A percentile compares a stretch with the other conserved stretches of the same genome.
Conservation (phyloP, 352 stramenopile genomes). For the Achlya hypogyna region DNA sequence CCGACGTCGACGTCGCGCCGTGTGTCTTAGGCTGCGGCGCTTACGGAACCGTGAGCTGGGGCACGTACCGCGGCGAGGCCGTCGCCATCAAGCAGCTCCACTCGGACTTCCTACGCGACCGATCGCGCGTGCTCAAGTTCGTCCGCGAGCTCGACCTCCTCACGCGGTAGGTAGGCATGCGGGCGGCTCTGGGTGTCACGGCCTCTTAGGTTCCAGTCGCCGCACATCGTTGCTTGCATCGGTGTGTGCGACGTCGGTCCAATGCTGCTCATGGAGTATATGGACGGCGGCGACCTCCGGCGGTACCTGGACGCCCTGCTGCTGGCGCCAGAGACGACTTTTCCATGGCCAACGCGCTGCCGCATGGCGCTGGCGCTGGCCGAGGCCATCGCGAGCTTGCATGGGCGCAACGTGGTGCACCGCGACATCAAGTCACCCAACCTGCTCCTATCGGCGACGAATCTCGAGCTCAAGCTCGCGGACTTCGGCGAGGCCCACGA, state of each 20-base stretch:
- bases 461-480: background rate
- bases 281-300: constrained; percentile 11
- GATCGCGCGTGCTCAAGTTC: background rate
- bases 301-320: background rate
- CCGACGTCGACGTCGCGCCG: background rate
- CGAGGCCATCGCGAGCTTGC: background rate
- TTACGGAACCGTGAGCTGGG: background rate
- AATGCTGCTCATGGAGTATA: constrained; percentile 10
- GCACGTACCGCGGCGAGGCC: background rate
- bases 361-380: background rate
- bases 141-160: background rate
- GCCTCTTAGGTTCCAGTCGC: background rate
- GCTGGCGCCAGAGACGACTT: background rate
- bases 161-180: background rate
- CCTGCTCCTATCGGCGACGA: background rate
- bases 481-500: background rate
- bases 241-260: background rate
- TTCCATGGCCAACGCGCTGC: background rate
- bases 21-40: background rate
- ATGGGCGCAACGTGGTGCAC: background rate
- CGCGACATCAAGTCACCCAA: constrained; percentile 6
- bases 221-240: background rate
- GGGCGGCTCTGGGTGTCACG: background rate
- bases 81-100: constrained; percentile 5
- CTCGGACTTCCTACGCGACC: background rate